Base-by-base conservation (phyloP, 2,329 filamentous ascomycete genomes). In the Penicillium sp. region DNA sequence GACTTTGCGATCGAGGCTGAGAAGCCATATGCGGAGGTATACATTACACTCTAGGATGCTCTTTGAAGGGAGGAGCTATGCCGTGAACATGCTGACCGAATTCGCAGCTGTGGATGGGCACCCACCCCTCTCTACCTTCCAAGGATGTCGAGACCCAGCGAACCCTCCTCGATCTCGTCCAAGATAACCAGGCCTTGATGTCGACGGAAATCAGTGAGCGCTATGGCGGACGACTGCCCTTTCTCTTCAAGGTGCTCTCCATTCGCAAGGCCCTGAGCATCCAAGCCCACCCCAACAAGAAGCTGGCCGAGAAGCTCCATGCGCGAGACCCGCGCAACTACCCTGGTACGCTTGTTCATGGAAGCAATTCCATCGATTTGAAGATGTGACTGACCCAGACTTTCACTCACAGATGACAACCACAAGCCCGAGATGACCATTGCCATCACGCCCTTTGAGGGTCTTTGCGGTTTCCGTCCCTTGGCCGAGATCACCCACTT, bases 381-480 rank as follows among this genome's bases (percentile, higher is more conserved):
- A 31, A 22, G 11, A 16, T 47, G 1, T 22, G 35, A 18, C 53
- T 59, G 2, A 59, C 24, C 0, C 13, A 35, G n/a, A 31, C 24
- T 18, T 13, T n/a, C 43, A 66, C 65, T 39, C 58, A 13, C 41
- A 77, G 92, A 99, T 82, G 94, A 98, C 81, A 99, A 99, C 80
- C 95, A 99, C 83, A 99, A 99, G 80, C 95, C 95, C 36, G 95
- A 99, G 79, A 99, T 99, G 95, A 93, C 95, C 62, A 96, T 99
- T 75, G 95, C 95, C 62, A 89, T 99, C 70, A 98, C 95, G 1
- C 89, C 92, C 0, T 99, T 99, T 66, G 94, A 98, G 74, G 95
- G 95, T 0, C 85, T 99, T 36, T 99, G 95, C 70, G 95, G 95
- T 36, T 99, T 99, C 82, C 87, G 95, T 10, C 95, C 95, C 0